phyloP scores from a whole-genome alignment of 2,329 filamentous ascomycete species.

The Ophiostoma ulmi region DNA sequence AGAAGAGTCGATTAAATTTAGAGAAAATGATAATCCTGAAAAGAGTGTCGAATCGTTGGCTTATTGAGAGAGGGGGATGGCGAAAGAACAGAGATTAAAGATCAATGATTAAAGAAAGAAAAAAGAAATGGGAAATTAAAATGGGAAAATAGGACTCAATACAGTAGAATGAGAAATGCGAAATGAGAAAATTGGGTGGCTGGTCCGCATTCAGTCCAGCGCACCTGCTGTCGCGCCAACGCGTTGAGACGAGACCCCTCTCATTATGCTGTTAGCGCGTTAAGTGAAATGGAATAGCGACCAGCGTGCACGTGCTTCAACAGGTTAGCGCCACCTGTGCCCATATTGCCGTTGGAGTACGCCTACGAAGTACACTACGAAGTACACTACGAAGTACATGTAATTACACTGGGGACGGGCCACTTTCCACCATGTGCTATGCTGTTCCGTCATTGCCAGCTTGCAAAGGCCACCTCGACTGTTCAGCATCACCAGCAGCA shows the following conservation, averaged over 20 bases:
- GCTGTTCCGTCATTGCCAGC: constrained; percentile 10
- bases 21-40: neutral
- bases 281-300: neutral
- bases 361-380: neutral
- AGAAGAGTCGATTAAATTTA: neutral
- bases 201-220: constrained; percentile 4
- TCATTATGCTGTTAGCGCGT: neutral
- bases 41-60: neutral
- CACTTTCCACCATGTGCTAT: neutral
- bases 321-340: constrained; percentile 1
- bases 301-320: neutral
- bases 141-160: neutral
- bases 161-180: neutral
- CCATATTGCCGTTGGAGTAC: neutral
- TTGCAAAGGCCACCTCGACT: constrained; percentile 9
- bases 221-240: constrained; percentile 9
- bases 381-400: too few relatives aligned
- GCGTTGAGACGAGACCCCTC: constrained; percentile 9
- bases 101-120: neutral
- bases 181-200: constrained; percentile 7
- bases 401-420: neutral
- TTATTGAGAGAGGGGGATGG: neutral
- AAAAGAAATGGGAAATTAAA: constrained; percentile 7
- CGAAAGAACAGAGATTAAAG: neutral
- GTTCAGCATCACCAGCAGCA: neutral